Percentiles rank a stretch among this genome's conserved stretches.
phyloP scores from a whole-genome alignment of 75 land plant species.

The Cupressus sempervirens region DNA sequence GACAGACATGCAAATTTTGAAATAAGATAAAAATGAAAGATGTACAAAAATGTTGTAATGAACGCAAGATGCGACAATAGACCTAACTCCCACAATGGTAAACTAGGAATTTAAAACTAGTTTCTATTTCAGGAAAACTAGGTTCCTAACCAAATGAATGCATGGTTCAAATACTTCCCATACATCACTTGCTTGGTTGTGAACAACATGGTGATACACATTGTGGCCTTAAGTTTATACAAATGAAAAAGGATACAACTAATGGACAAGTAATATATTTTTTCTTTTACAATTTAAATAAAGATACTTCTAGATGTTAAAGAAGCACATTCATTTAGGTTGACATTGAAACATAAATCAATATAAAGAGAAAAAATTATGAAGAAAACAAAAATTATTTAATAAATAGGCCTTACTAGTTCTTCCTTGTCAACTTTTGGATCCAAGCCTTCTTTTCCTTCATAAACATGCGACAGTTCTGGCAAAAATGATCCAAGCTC shows the following conservation, averaged over 20 bases:
- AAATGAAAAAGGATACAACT: too few species aligned
- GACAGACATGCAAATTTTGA: neutral
- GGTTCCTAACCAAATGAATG: neutral
- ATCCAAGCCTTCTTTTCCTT: conserved; percentile 83
- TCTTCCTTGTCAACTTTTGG: conserved; percentile 85
- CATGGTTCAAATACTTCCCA: neutral
- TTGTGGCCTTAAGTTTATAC: too few species aligned
- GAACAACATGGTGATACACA: neutral
- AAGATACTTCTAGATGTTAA: too few species aligned
- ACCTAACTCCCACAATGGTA: neutral
- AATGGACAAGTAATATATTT: too few species aligned
- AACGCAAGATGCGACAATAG: neutral
- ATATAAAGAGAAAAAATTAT: neutral
- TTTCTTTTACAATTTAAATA: too few species aligned
- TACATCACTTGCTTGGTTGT: neutral
- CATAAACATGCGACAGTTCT: conserved; percentile 73
- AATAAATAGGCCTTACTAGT: conserved; percentile 45
- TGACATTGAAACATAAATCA: conserved; percentile 1
- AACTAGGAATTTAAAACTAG: neutral
- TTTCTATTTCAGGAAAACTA: neutral
- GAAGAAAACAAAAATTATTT: neutral
- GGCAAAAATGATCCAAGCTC: conserved; percentile 94
- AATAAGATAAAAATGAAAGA: neutral
- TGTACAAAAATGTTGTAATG: neutral
- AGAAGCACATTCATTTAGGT: neutral